Evolutionary conservation across 2,329 filamentous ascomycete species (phyloP).

Genomic region (Tolypocladium inflatum): DNA sequence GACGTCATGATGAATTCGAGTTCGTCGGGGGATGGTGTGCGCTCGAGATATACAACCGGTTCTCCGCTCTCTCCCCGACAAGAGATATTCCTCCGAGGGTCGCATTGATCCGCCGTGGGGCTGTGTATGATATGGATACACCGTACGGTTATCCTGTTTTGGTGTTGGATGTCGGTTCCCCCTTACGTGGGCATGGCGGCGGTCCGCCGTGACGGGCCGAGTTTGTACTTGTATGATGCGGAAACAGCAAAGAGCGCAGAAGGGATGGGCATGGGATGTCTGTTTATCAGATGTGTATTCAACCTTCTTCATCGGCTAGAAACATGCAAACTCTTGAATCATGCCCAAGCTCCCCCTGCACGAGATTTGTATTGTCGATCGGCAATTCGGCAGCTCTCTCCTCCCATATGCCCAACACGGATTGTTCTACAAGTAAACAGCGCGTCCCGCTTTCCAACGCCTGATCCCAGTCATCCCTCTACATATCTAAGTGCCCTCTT

Average conservation of each 20-base stretch:
- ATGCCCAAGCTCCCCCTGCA: not conserved
- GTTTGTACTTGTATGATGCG: slow-evolving; percentile 1
- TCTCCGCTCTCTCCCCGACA: not conserved
- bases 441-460: slow-evolving; percentile 8
- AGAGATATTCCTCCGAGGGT: not conserved
- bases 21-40: not conserved
- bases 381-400: not conserved
- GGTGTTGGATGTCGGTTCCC: not conserved
- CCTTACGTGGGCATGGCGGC: not conserved
- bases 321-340: not conserved
- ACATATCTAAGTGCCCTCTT: slow-evolving; percentile 1
- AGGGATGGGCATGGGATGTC: not conserved
- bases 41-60: not conserved
- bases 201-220: not conserved
- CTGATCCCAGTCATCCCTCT: slow-evolving; percentile 3
- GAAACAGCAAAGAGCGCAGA: not conserved
- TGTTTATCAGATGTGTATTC: not conserved
- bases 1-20: not conserved
- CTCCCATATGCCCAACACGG: not conserved
- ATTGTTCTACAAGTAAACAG: not conserved
- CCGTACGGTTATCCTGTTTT: not conserved
- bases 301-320: not conserved
- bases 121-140: slow-evolving; percentile 4
- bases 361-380: not conserved
- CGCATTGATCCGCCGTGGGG: not conserved